Evolutionary conservation across 345 rosid species (phyloP), one percentile per base, ranked within the genome.

Genomic region (Brassica incana): DNA sequence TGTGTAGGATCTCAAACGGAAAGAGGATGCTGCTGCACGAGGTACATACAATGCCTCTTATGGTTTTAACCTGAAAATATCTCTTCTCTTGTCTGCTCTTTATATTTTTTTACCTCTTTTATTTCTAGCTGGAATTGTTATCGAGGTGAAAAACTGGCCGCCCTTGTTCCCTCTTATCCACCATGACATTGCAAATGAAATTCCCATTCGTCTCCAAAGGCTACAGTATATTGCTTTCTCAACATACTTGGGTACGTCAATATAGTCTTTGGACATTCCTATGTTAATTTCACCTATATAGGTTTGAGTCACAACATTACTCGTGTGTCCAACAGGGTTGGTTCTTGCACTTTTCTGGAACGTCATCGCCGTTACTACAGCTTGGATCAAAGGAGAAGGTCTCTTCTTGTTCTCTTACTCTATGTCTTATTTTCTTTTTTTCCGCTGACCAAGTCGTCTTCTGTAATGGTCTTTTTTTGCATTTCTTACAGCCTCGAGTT

Each of bases 341-440:
- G 67, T 82, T 73, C n/a, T 88, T 9, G 90, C 94, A 82, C 95
- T 96, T 74, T 73, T 92, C 18, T 96, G 98, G 99, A 93, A 93
- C 73, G 15, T 96, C 58, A 71, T 93, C 4, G 92, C 98, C 23
- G 92, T 92, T 76, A 88, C 95, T 14, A 67, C 99, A 23, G 97
- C 92, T 54, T 91, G 99, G 97, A 87, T 93, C 82, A 89, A 87
- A 85, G 95, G 95, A 52, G 87, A 83, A 90, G 93, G 98, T 93
- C 38, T 68, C 80, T 78, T 72, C 54, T 73, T 45, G 5, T 43
- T 80, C 61, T 62, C 65, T 36, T 69, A 25, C 63, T 2, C 62
- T 0, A 6, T 56, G 62, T 18, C 62, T 58, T 58, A 8, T 23
- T 32, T 15, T 30, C 18, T n/a, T 12, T 29, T 29, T 35, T 61